A percentile compares a stretch with the other conserved stretches of the same genome.
phyloP scores from a whole-genome alignment of 495 filamentous ascomycete species.

The Penicillium ucsense region DNA sequence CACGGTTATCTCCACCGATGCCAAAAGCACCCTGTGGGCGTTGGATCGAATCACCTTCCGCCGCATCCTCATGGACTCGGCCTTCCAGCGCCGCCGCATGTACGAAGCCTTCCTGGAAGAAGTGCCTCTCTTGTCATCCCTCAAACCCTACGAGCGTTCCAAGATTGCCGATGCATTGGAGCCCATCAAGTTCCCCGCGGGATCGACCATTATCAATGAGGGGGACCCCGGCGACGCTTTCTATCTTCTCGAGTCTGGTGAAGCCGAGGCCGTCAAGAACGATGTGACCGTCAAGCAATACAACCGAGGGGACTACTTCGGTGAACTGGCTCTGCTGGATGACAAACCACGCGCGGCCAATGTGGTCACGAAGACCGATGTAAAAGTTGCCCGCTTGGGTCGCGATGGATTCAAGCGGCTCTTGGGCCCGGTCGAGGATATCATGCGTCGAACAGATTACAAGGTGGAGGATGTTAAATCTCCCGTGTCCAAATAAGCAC shows the following conservation, averaged over 20 bases:
- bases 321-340: slow-evolving; percentile 85
- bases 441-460: slow-evolving; percentile 79
- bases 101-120: slow-evolving; percentile 98
- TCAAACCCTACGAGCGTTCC: slow-evolving; percentile 83
- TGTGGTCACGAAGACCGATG: slow-evolving; percentile 62
- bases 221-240: slow-evolving; percentile 89
- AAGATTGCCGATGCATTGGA: slow-evolving; percentile 97
- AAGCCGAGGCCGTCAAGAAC: slow-evolving; percentile 75
- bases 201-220: slow-evolving; percentile 75
- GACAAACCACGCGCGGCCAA: slow-evolving; percentile 91
- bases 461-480: slow-evolving; percentile 22
- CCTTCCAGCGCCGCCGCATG: slow-evolving; percentile 89
- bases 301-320: slow-evolving; percentile 90
- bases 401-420: slow-evolving; percentile 93
- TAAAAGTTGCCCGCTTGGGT: slow-evolving; percentile 89
- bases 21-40: slow-evolving; percentile 78
- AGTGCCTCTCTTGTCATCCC: slow-evolving; percentile 73
- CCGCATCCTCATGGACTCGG: slow-evolving; percentile 95
- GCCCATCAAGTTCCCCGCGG: slow-evolving; percentile 74
- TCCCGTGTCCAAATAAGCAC: slow-evolving; percentile 12
- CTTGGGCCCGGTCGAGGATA: slow-evolving; percentile 84
- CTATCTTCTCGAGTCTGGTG: slow-evolving; percentile 81
- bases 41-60: slow-evolving; percentile 95
- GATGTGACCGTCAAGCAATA: slow-evolving; percentile 65
- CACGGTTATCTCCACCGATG: slow-evolving; percentile 77